Conservation (phyloP, 306 rosid genomes). For the Dryas octopetala region DNA sequence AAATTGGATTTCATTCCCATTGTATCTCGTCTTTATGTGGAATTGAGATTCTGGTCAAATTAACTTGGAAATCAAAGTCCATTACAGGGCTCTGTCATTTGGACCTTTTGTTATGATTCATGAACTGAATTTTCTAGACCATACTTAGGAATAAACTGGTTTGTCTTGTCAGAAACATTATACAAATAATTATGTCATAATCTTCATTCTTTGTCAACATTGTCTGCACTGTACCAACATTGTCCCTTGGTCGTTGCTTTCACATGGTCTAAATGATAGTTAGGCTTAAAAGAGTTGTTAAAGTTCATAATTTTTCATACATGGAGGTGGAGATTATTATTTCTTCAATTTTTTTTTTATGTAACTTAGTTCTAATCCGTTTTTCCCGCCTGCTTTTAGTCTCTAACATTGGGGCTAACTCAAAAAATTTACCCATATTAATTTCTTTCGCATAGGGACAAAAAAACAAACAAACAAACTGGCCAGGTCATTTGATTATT, state of each 20-base stretch:
- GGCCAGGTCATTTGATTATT: no score
- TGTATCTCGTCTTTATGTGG: slow-evolving; percentile 12
- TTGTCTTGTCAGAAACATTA: background rate
- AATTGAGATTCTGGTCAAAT: slow-evolving; percentile 17
- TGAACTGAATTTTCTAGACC: background rate
- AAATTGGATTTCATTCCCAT: background rate
- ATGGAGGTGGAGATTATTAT: background rate
- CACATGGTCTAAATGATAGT: background rate
- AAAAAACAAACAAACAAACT: no score
- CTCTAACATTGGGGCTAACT: no score
- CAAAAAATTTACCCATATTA: no score
- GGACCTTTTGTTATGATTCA: background rate
- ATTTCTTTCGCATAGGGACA: no score
- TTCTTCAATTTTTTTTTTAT: no score
- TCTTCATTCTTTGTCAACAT: background rate
- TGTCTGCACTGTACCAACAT: background rate
- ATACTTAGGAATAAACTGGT: background rate
- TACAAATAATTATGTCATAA: slow-evolving; percentile 23
- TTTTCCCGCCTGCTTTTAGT: no score
- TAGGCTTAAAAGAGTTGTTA: background rate
- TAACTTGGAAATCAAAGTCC: background rate
- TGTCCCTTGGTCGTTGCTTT: background rate
- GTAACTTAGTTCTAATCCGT: no score
- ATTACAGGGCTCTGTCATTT: background rate
- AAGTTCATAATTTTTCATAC: background rate